Evolutionary conservation across 2,329 filamentous ascomycete species (phyloP).

Genomic region (Colletotrichum spinosum): DNA sequence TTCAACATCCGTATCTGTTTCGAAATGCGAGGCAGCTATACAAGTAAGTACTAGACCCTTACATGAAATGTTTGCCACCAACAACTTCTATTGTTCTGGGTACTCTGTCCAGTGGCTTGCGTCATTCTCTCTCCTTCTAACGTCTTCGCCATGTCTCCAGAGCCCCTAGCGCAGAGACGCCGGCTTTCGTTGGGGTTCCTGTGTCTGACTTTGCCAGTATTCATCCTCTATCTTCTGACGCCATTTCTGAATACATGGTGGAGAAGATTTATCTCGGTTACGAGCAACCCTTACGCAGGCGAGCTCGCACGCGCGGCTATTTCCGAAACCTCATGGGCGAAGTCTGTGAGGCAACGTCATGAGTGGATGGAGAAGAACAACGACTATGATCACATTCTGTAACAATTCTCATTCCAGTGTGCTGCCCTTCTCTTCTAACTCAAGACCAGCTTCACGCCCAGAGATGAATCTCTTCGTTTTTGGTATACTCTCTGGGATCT

Average conservation of each 20-base stretch:
- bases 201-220: background rate
- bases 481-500: constrained; percentile 52
- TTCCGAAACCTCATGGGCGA: constrained; percentile 21
- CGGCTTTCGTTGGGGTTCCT: background rate
- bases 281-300: background rate
- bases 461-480: constrained; percentile 36
- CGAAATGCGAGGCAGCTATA: no score
- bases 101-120: no score
- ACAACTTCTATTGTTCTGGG: no score
- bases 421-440: background rate
- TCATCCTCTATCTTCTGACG: background rate
- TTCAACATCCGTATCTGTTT: no score
- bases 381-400: constrained; percentile 13
- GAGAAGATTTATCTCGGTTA: background rate
- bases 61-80: no score
- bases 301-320: constrained; percentile 1
- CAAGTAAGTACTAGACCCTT: no score
- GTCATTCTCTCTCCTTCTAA: background rate
- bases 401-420: background rate
- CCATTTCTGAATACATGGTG: background rate
- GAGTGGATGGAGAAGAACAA: constrained; percentile 11
- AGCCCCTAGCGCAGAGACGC: constrained; percentile 1
- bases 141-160: background rate
- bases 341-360: constrained; percentile 4
- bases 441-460: constrained; percentile 1